These are phyloP conservation scores for Zygosaccharomyces bailii DNA, from an alignment of 805 yeast genomes.

Conservation along the genomic window DNA sequence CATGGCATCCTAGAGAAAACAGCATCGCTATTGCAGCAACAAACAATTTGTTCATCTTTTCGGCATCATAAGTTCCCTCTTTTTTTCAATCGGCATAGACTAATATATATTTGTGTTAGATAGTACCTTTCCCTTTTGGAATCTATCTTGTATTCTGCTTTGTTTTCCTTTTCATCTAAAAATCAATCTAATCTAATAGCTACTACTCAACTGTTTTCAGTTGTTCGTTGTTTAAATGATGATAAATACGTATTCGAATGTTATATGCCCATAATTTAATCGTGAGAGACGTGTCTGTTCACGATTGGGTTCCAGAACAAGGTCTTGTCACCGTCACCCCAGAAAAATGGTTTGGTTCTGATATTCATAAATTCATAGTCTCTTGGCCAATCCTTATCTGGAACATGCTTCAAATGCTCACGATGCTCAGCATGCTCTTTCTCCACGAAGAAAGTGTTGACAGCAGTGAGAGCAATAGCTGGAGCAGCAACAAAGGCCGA, in stretches of 20 bases:
- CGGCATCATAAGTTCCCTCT: slow-evolving; percentile 51
- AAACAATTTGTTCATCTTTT: slow-evolving; percentile 82
- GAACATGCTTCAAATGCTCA: slow-evolving; percentile 59
- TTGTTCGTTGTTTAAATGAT: neutral
- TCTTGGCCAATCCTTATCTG: slow-evolving; percentile 90
- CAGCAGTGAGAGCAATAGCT: slow-evolving; percentile 68
- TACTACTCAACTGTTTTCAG: neutral
- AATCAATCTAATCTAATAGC: neutral
- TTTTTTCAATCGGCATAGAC: slow-evolving; percentile 5
- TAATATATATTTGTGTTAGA: slow-evolving; percentile 5
- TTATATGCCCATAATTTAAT: slow-evolving; percentile 10
- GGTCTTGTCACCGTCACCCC: slow-evolving; percentile 99
- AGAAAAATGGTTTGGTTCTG: slow-evolving; percentile 84
- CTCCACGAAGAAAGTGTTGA: slow-evolving; percentile 80
- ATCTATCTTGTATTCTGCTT: slow-evolving; percentile 1
- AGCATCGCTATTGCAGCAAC: slow-evolving; percentile 98
- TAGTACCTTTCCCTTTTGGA: neutral
- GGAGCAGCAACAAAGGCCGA: slow-evolving; percentile 80
- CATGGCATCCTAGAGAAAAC: slow-evolving; percentile 98
- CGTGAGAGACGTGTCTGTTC: slow-evolving; percentile 73
- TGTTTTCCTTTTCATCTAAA: neutral
- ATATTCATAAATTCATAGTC: slow-evolving; percentile 90
- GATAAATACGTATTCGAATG: neutral
- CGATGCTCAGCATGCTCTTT: slow-evolving; percentile 88
- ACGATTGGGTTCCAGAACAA: slow-evolving; percentile 92